Base-by-base conservation (phyloP, 2,329 filamentous ascomycete species). In the Xylariaceae sp. region DNA sequence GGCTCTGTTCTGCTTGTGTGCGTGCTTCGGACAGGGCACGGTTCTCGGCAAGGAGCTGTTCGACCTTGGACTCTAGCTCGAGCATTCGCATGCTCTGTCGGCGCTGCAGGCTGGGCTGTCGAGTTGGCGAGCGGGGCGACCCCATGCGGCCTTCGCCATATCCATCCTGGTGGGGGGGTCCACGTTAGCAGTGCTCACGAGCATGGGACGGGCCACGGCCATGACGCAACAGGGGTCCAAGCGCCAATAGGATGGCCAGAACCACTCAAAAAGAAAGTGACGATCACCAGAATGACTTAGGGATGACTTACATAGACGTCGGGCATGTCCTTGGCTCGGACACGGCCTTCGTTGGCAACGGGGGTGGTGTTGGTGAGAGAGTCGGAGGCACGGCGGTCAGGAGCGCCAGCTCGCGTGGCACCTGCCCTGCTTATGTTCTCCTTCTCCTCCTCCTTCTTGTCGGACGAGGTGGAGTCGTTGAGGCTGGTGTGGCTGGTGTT, bases 21-120 rank as follows among this genome's bases (percentile, higher is more conserved):
- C 88, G 88, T 51, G 89, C 88, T 53, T 92, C 88, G 67, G 85
- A 81, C 34, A 99, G 85, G 63, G 85, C 78, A 58, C 88, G 86
- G 71, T 97, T 97, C 73, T 99, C 93, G 18, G 88, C 86, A 47
- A 88, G 80, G 65, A 99, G 81, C 74, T 93, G 88, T 67, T 97
- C 91, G 68, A 99, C 83, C 69, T 84, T 86, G 61, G 84, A 81
- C 78, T 97, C 92, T 71, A 99, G 86, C 69, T 99, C 93, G 62
- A 97, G 86, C 57, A 93, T 86, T 77, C 97, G 93, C 87, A 97
- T 93, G 81, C 93, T 97, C 76, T 96, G 94, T 72, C 93, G 90
- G 73, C 93, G 92, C 69, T 93, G 92, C 84, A 99, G 89, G 80
- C 92, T 97, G 72, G 92, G 91, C 69, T 94, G 92, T 75, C 93